phyloP scores from a whole-genome alignment of 2,329 filamentous ascomycete species.

The Pochonia chlamydosporia region DNA sequence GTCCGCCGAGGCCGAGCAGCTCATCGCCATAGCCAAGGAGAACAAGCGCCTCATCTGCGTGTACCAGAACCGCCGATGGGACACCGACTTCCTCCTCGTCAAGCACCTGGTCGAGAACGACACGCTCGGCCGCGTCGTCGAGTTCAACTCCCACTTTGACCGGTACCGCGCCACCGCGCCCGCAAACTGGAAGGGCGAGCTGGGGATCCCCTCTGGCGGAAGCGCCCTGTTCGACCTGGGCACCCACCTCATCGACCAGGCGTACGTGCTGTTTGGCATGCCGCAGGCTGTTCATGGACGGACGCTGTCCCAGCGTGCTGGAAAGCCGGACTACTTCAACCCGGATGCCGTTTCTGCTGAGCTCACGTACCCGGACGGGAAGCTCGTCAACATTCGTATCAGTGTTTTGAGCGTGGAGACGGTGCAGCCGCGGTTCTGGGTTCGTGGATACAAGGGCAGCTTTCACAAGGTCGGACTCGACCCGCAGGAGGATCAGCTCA shows the following conservation, averaged over 20 bases:
- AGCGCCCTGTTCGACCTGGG: conserved; percentile 70
- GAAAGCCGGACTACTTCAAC: conserved; percentile 37
- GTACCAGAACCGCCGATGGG: conserved; percentile 75
- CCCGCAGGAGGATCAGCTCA: conserved; percentile 69
- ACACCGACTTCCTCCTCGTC: conserved; percentile 69
- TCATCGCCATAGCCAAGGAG: conserved; percentile 50
- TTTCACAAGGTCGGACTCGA: conserved; percentile 70
- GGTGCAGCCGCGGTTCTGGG: conserved; percentile 69
- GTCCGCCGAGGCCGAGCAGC: conserved; percentile 57
- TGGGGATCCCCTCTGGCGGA: conserved; percentile 55
- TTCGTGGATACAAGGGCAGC: conserved; percentile 66
- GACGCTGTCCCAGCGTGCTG: conserved; percentile 59
- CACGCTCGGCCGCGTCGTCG: conserved; percentile 63
- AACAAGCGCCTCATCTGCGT: conserved; percentile 53
- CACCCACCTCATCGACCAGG: conserved; percentile 72
- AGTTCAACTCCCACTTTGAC: conserved; percentile 79
- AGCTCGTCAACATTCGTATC: conserved; percentile 64
- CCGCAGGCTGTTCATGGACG: conserved; percentile 63
- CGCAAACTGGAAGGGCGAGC: conserved; percentile 59
- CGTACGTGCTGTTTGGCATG: conserved; percentile 62
- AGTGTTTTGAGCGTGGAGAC: conserved; percentile 63
- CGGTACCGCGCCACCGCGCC: conserved; percentile 59
- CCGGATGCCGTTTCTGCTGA: conserved; percentile 58
- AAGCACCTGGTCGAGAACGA: conserved; percentile 54
- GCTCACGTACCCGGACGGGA: conserved; percentile 57